phyloP scores from a whole-genome alignment of 176 grass and related monocot genomes.

The Musa schizocarpa region DNA sequence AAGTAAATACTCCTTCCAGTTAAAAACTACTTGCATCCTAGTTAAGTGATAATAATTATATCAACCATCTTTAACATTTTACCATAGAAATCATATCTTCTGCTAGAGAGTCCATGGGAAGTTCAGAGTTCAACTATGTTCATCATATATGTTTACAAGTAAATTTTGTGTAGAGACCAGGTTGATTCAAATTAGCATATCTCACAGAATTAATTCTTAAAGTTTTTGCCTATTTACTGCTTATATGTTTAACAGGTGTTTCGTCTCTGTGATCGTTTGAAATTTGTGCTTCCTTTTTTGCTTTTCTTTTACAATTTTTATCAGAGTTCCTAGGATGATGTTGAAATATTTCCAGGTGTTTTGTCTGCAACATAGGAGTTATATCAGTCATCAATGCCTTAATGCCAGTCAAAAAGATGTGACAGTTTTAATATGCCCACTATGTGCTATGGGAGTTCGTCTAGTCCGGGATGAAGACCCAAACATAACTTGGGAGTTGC shows the following conservation, averaged over 20 bases:
- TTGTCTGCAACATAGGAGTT: slow-evolving; percentile 87
- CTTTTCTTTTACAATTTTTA: background rate
- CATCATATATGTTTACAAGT: too few relatives aligned
- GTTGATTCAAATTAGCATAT: background rate
- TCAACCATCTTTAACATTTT: too few relatives aligned
- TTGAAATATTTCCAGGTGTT: slow-evolving; percentile 38
- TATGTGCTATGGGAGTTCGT: slow-evolving; percentile 93
- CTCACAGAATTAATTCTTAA: background rate
- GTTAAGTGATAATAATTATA: too few relatives aligned
- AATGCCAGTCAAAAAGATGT: slow-evolving; percentile 74
- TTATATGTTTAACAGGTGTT: background rate
- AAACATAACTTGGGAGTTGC: slow-evolving; percentile 91
- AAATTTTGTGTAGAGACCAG: background rate
- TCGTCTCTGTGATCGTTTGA: too few relatives aligned
- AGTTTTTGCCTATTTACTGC: background rate
- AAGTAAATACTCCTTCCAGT: too few relatives aligned
- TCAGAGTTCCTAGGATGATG: background rate
- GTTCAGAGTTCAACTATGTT: background rate
- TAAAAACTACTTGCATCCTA: too few relatives aligned
- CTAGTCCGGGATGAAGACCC: slow-evolving; percentile 68
- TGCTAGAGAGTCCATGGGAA: too few relatives aligned
- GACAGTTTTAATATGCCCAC: slow-evolving; percentile 72
- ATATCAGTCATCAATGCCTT: slow-evolving; percentile 62
- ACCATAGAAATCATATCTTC: too few relatives aligned
- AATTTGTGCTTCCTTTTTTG: background rate